phyloP scores from a whole-genome alignment of 306 rosid genomes.

The Cicer chorassanicum region DNA sequence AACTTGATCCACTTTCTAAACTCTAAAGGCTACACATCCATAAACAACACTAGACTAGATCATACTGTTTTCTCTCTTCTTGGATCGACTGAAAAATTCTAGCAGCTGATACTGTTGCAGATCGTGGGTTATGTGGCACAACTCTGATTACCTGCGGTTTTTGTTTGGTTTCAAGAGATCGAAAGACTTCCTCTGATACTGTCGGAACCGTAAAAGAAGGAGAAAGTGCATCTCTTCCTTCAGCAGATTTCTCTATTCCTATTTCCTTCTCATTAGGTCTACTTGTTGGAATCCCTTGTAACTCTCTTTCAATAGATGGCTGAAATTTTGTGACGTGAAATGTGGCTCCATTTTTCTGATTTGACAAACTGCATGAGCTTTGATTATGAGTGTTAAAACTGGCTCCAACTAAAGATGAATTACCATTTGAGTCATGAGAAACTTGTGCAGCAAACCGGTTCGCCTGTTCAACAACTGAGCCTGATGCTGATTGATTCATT shows the following conservation, averaged over 20 bases:
- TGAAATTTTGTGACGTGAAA: slow-evolving; percentile 47
- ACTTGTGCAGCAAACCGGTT: slow-evolving; percentile 52
- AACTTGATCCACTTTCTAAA: slow-evolving; percentile 1
- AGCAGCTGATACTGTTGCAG: slow-evolving; percentile 91
- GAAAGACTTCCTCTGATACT: slow-evolving; percentile 53
- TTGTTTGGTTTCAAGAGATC: slow-evolving; percentile 51
- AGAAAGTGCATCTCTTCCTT: slow-evolving; percentile 58
- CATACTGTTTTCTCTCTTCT: slow-evolving; percentile 78
- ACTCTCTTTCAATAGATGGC: slow-evolving; percentile 57
- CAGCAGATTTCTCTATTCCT: slow-evolving; percentile 40
- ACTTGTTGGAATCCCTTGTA: slow-evolving; percentile 66
- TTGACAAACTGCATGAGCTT: slow-evolving; percentile 54
- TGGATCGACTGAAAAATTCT: slow-evolving; percentile 91
- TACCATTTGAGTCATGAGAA: slow-evolving; percentile 41
- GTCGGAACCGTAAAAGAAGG: slow-evolving; percentile 52
- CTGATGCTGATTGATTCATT: slow-evolving; percentile 58
- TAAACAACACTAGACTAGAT: slow-evolving; percentile 42
- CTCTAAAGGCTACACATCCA: slow-evolving; percentile 12
- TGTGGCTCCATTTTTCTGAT: slow-evolving; percentile 46
- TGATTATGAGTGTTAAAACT: slow-evolving; percentile 51
- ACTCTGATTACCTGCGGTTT: slow-evolving; percentile 75
- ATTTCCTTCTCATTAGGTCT: slow-evolving; percentile 57
- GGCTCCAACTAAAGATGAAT: slow-evolving; percentile 45
- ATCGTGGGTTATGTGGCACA: slow-evolving; percentile 82
- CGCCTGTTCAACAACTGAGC: slow-evolving; percentile 63